Base-by-base conservation (phyloP, 441 rosid species). In the Gossypium armourianum region DNA sequence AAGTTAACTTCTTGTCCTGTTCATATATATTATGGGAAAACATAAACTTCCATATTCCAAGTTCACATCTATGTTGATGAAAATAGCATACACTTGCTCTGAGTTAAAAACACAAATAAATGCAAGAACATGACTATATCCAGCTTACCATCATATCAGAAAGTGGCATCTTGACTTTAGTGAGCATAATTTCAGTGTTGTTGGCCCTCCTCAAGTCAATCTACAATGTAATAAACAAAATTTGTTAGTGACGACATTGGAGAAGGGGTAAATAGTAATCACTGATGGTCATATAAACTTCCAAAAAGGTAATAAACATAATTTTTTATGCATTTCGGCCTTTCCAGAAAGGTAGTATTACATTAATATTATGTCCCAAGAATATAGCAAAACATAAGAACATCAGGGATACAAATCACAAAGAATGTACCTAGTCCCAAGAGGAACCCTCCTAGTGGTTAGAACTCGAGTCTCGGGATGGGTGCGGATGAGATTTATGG, bases 181-280 rank as follows among this genome's bases (percentile, higher is more conserved):
- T 94, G 74, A 94, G 99, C 99, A 94, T 94, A 76, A 94, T 94
- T 83, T 94, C 97, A 56, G 97, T 94, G 86, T 94, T 94, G 80
- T 94, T 86, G 75, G 99, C 97, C 85, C 99, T 90, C 80, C 99
- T 84, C 79, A 94, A 81, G 71, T 94, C 99, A 78, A 94, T 70
- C 99, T 94, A 80, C 76, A 87, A 74, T 4, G 45, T 20, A 6
- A 47, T 67, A 76, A 23, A 23, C 73, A 68, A 79, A 67, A 8
- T 20, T 70, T 32, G 19, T 60, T 13, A 55, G 58, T 8, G 32
- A 56, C 29, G 12, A 43, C 28, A 55, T 16, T 13, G 40, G n/a
- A 40, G 13, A 17, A 28, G 49, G 7, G 12, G 24, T 15, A 69
- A 23, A 60, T 52, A 28, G 12, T 4, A 52, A 68, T 58, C 43